phyloP scores from a whole-genome alignment of 2,329 filamentous ascomycete species.

The Microsporum ferrugineum region DNA sequence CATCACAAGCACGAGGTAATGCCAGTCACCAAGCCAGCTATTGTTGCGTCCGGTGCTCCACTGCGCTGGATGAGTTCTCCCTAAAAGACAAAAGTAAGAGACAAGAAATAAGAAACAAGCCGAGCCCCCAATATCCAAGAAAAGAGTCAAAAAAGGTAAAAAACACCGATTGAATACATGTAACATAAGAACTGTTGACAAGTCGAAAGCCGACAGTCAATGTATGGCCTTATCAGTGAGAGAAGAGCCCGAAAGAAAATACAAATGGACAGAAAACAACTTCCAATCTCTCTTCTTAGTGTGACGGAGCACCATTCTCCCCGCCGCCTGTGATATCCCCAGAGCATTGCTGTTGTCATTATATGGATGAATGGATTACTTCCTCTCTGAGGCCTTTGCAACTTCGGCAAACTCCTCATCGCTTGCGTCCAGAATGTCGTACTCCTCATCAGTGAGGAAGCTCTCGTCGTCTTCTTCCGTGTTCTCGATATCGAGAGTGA shows the following conservation, averaged over 20 bases:
- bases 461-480: conserved; percentile 45
- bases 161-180: neutral
- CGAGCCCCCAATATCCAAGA: neutral
- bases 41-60: neutral
- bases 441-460: conserved; percentile 95
- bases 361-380: neutral
- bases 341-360: neutral
- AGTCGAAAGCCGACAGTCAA: neutral
- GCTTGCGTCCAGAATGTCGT: conserved; percentile 89
- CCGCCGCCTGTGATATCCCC: neutral
- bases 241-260: neutral
- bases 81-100: neutral
- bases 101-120: neutral
- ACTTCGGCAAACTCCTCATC: conserved; percentile 65
- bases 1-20: neutral
- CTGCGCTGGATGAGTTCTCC: neutral
- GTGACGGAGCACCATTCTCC: neutral
- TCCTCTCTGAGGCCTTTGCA: conserved; percentile 11
- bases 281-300: neutral
- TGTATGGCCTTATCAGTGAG: neutral
- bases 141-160: neutral
- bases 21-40: neutral
- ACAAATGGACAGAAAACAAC: neutral
- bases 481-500: conserved; percentile 39
- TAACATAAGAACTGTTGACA: neutral